Evolutionary conservation across 495 filamentous ascomycete genomes (phyloP), one percentile per base, ranked within the genome.

Genomic region (Viridothelium virens): DNA sequence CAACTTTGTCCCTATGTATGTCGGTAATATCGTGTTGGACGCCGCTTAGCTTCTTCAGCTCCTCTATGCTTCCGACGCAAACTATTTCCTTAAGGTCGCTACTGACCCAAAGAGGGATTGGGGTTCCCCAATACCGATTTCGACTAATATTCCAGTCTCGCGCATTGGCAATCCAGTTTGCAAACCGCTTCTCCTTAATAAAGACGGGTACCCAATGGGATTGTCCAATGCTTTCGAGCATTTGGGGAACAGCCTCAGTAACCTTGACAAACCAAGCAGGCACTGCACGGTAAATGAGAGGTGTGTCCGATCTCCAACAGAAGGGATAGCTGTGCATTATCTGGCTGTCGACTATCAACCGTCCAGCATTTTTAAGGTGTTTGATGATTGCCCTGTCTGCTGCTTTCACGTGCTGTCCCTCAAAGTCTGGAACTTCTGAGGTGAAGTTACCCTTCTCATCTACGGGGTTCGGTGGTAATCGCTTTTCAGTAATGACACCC

Each of bases 121-220:
- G 94, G 1, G 94, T 97, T 67, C 94, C 94, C 94, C 94, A 98
- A 77, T 96, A 98, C 63, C 94, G 85, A 76, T 96, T 97, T 48
- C 94, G 84, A 56, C 91, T 95, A 46, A 98, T 87, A 75, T 96
- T 96, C 94, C 94, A 98, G 77, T 98, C 94, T 50, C 89, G 86
- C n/a, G 94, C 91, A 74, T 93, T 96, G 44, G 83, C 80, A 66
- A 92, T 91, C 90, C 95, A 96, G 75, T 82, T 86, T 6, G 86
- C 83, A 72, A 98, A 98, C 38, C 94, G 84, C 65, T 88, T 89
- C 67, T 97, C 92, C 76, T 96, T 97, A 50, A 98, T 91, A 69
- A 91, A 89, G 1, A 83, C 85, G 1, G 94, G 94, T 11, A 96
- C 93, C 94, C 94, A 98, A 74, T 96, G 91, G 2, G 93, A 94